Evolutionary conservation across 495 filamentous ascomycete species (phyloP).

Genomic region (Xylaria scruposa): DNA sequence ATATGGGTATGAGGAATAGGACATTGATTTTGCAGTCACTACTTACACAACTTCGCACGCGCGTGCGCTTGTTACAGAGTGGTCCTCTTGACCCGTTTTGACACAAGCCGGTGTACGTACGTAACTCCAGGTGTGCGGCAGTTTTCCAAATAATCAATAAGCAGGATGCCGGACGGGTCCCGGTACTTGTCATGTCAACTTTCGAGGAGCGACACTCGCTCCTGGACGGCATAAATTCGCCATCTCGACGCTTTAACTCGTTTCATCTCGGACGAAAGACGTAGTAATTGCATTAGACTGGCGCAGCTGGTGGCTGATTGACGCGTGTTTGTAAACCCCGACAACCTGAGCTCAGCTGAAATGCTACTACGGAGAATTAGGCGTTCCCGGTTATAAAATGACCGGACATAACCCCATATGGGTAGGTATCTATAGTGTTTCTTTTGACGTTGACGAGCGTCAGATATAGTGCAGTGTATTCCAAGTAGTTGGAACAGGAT

Average conservation of each 20-base stretch:
- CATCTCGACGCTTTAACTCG: background rate
- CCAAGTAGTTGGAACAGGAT: slow-evolving; percentile 6
- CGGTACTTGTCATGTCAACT: background rate
- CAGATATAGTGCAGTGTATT: slow-evolving; percentile 16
- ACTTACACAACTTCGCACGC: slow-evolving; percentile 15
- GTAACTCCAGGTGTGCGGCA: background rate
- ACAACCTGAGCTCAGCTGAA: slow-evolving; percentile 22
- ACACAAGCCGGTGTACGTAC: background rate
- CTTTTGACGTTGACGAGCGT: slow-evolving; percentile 4
- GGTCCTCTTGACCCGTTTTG: slow-evolving; percentile 4
- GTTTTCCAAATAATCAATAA: slow-evolving; percentile 24
- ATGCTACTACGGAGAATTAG: slow-evolving; percentile 29
- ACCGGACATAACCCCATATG: slow-evolving; percentile 6
- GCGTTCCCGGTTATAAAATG: slow-evolving; percentile 12
- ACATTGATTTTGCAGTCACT: background rate
- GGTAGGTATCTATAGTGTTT: slow-evolving; percentile 9
- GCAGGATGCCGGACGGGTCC: slow-evolving; percentile 21
- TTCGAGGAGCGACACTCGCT: slow-evolving; percentile 15
- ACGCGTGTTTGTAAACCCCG: slow-evolving; percentile 14
- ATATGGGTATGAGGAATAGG: background rate
- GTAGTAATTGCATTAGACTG: slow-evolving; percentile 17
- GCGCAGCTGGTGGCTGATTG: slow-evolving; percentile 22
- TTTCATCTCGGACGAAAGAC: background rate
- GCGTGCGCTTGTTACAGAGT: slow-evolving; percentile 15
- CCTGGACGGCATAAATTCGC: background rate